Evolutionary conservation across 108 stramenopile species (phyloP), one percentile per base, ranked within the genome.

Genomic region (Cyclotella atomus): DNA sequence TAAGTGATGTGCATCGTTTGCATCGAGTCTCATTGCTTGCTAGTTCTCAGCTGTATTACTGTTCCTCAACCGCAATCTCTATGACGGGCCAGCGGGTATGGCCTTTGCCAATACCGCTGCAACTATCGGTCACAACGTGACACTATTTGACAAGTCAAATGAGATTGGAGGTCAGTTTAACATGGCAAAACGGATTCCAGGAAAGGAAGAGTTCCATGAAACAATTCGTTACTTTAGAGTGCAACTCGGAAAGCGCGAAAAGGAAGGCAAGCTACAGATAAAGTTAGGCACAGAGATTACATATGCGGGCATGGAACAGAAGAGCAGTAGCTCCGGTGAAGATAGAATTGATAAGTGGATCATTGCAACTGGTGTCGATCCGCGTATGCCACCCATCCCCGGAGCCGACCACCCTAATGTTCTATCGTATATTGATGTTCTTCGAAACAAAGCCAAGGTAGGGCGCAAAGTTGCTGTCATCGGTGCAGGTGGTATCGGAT

Each of bases 401-500:
- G 95, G 95, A n/a, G 34, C 75, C 36, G 88, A 95, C 59, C 91
- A 91, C 56, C 95, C 93, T 34, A 96, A 93, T 71, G 97, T 99
- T 21, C 62, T 98, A 60, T 90, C 91, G 15, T 99, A 99, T 68
- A 88, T 97, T 56, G 98, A 99, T 79, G 95, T 99, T 2, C 73
- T 99, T 44, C 81, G 83, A 46, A 55, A 85, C 41, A 81, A 91
- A 44, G 86, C 82, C 44, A 82, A 87, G 36, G 96, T 97, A 17
- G 98, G 98, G 52, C 47, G 88, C 41, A 77, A 79, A 0, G 97
- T 99, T 6, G 98, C 97, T 23, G 73, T 99, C 21, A 93, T 99
- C 81, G 98, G 98, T 38, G 98, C 97, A 7, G 98, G 98, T 43
- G 98, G 98, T 0, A 99, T 99, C 60, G 98, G 98, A 23, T 99